A percentile compares a stretch with the other conserved stretches of the same genome.
phyloP scores from a whole-genome alignment of 768 basidiomycete genomes.

The Saitozyma sp. region DNA sequence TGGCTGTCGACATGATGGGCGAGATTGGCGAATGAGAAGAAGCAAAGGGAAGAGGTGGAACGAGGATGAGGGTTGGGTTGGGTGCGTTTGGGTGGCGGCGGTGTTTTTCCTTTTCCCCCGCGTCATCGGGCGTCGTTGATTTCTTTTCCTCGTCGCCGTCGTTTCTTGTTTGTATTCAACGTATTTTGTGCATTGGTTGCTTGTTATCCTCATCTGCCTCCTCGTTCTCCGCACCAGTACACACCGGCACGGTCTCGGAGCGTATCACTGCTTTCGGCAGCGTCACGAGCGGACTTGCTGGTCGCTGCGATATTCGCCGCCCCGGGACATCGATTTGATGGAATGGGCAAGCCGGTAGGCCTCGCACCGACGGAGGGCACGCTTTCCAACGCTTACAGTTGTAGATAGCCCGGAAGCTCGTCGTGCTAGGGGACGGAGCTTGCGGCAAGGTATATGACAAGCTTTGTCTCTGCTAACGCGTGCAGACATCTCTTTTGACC shows the following conservation, averaged over 20 bases:
- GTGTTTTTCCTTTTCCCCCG: background rate
- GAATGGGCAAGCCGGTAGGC: conserved; percentile 17
- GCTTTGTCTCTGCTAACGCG: conserved; percentile 1
- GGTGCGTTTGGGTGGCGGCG: conserved; percentile 4
- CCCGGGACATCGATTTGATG: too few relatives aligned
- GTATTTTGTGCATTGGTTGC: too few relatives aligned
- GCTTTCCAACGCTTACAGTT: background rate
- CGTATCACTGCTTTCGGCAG: too few relatives aligned
- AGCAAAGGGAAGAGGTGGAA: background rate
- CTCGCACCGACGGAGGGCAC: background rate
- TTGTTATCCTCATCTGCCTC: too few relatives aligned
- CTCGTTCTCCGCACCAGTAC: too few relatives aligned
- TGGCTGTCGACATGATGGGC: conserved; percentile 29
- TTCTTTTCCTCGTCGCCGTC: background rate
- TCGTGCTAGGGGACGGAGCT: conserved; percentile 96
- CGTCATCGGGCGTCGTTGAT: background rate
- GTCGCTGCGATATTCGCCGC: too few relatives aligned
- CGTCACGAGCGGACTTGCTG: too few relatives aligned
- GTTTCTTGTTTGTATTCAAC: too few relatives aligned
- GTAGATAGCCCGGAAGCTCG: conserved; percentile 61
- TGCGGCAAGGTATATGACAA: conserved; percentile 62
- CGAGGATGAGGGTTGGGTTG: background rate
- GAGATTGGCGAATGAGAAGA: background rate
- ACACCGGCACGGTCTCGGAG: too few relatives aligned
- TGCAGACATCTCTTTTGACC: conserved; percentile 44